A percentile compares a stretch with the other conserved stretches of the same genome.
phyloP scores from a whole-genome alignment of 148 eudicot genomes.

The Pharnaceum exiguum region DNA sequence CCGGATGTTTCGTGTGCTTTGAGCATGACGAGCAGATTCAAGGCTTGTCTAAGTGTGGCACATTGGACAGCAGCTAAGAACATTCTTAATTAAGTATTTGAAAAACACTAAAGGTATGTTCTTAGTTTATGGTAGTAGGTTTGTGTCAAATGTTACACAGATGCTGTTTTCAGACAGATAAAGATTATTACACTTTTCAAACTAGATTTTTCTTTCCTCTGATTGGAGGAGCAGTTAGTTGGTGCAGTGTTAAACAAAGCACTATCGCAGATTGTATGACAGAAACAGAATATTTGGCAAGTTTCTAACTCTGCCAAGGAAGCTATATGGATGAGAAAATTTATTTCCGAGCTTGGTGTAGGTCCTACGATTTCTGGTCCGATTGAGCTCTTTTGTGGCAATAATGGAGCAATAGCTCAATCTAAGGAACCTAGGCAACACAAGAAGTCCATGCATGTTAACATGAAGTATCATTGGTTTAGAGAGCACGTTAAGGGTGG shows the following conservation, averaged over 20 bases:
- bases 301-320: not conserved
- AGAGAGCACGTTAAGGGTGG: no score
- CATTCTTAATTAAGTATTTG: conserved; percentile 12
- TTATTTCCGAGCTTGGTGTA: not conserved
- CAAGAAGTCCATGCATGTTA: no score
- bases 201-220: not conserved
- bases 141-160: not conserved
- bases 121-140: conserved; percentile 8
- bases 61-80: conserved; percentile 16
- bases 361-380: no score
- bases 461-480: no score
- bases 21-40: conserved; percentile 1
- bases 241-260: not conserved
- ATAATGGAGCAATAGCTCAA: no score
- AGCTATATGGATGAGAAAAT: not conserved
- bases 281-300: not conserved
- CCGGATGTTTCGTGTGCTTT: not conserved
- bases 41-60: conserved; percentile 6
- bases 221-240: not conserved
- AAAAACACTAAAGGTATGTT: conserved; percentile 9
- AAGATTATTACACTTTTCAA: not conserved
- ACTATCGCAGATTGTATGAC: not conserved
- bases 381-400: no score
- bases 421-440: no score
- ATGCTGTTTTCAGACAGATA: conserved; percentile 1